Evolutionary conservation across 148 eudicot genomes (phyloP).

Genomic region (Chenopodium suecicum): DNA sequence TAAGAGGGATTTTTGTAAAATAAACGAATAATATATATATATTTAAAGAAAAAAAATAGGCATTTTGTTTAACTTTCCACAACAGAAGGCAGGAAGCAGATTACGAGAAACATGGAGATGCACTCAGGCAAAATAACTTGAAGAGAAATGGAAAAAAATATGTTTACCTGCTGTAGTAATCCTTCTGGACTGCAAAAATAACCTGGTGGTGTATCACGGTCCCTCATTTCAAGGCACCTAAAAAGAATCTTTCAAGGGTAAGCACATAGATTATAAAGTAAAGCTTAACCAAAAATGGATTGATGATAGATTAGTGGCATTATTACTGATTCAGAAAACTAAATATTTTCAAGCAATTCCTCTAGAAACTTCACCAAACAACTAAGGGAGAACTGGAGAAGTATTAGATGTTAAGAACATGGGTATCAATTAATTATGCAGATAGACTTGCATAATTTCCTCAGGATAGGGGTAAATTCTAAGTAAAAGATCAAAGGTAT

Average conservation of each 20-base stretch:
- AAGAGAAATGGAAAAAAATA: neutral
- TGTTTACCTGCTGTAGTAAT: conserved; percentile 52
- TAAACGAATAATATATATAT: too few species aligned
- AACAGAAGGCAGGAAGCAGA: neutral
- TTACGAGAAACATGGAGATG: neutral
- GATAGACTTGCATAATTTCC: neutral
- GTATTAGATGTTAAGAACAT: neutral
- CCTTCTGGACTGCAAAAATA: conserved; percentile 61
- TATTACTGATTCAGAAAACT: neutral
- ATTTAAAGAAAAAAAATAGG: too few species aligned
- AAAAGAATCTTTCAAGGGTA: conserved; percentile 2
- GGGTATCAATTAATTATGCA: neutral
- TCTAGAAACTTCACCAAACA: conserved; percentile 8
- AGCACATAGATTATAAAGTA: conserved; percentile 4
- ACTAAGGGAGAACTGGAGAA: neutral
- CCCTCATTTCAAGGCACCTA: conserved; percentile 71
- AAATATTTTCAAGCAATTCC: neutral
- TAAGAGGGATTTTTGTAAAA: too few species aligned
- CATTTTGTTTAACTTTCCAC: too few species aligned
- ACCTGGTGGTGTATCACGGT: conserved; percentile 40
- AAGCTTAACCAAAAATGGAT: neutral
- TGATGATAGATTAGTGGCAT: neutral
- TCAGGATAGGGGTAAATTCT: neutral
- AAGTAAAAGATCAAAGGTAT: neutral
- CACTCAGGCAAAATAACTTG: neutral